Evolutionary conservation across 257 asterid genomes (phyloP), one percentile per base, ranked within the genome.

Genomic region (Nicotiana attenuata): DNA sequence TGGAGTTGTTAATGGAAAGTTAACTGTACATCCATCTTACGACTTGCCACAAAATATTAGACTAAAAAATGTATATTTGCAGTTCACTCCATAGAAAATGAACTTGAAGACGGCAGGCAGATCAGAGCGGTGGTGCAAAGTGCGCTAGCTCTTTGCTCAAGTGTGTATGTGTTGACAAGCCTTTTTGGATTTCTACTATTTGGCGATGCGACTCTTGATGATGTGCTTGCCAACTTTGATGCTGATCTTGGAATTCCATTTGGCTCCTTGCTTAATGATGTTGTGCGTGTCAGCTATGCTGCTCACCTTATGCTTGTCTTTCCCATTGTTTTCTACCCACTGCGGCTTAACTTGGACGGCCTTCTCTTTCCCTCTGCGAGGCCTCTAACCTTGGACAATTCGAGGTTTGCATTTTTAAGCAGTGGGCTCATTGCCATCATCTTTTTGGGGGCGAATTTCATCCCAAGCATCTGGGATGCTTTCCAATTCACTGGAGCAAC

Each of bases 401-500:
- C 57, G 82, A 89, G 98, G 80, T 94, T 94, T 81, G 89, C 93
- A 16, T 81, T 84, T 10, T 82, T 93, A 81, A 94, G 95, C 81
- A 56, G 47, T 57, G 97, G 94, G 79, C 93, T 94, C 59, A 85
- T 93, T 29, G 79, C 78, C 26, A 85, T 90, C 66, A 83, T 91
- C 64, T 93, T 90, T 82, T 78, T 93, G 47, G 98, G 94, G 41
- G 98, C 98, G 19, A 94, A 91, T 85, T 94, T 91, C 88, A 93
- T 94, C 66, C 97, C 98, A 10, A 94, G 93, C 91, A 94, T 94
- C 77, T 94, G 98, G 98, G 97, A 94, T 38, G 98, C 97, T 61
- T 94, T 94, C 90, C 98, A 94, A 83, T 94, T 94, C 90, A 93
- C 96, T 35, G 98, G 98, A 76, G 97, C 97, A 77, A 93, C 98